phyloP scores from a whole-genome alignment of 176 grass and related monocot species.

The Oryza glaberrima region DNA sequence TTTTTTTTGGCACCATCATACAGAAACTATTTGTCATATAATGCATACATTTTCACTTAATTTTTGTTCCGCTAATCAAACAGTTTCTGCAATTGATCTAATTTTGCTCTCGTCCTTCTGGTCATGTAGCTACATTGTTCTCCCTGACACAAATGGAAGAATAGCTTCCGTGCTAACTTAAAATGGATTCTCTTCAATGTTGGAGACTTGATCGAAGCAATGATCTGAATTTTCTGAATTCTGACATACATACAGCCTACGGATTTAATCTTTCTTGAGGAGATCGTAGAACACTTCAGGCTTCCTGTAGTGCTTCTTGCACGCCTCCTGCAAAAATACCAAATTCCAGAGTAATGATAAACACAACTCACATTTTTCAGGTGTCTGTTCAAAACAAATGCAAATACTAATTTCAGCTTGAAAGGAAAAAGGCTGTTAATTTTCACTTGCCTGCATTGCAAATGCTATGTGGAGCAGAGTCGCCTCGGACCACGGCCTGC shows the following conservation, averaged over 20 bases:
- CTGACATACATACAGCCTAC: not conserved
- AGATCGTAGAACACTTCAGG: slow-evolving; percentile 90
- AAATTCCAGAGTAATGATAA: not conserved
- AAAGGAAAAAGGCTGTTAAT: not conserved
- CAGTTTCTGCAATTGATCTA: not conserved
- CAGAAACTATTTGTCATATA: not conserved
- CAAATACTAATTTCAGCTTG: not conserved
- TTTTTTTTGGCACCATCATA: not conserved
- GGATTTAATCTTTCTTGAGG: slow-evolving; percentile 47
- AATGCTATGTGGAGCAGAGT: slow-evolving; percentile 88
- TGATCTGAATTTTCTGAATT: not conserved
- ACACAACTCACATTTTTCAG: not conserved
- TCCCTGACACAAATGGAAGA: not conserved
- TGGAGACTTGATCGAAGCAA: not conserved
- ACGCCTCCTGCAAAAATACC: slow-evolving; percentile 55
- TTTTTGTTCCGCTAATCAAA: not conserved
- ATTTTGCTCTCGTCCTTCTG: not conserved
- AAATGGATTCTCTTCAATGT: not conserved
- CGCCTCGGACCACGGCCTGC: slow-evolving; percentile 90
- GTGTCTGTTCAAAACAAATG: not conserved
- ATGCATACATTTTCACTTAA: slow-evolving; percentile 6
- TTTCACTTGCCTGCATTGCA: slow-evolving; percentile 66
- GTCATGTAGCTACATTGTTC: not conserved
- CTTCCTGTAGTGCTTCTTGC: slow-evolving; percentile 62
- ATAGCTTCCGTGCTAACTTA: not conserved